phyloP scores from a whole-genome alignment of 2,329 filamentous ascomycete genomes.

The Decorospora gaudefroyi region DNA sequence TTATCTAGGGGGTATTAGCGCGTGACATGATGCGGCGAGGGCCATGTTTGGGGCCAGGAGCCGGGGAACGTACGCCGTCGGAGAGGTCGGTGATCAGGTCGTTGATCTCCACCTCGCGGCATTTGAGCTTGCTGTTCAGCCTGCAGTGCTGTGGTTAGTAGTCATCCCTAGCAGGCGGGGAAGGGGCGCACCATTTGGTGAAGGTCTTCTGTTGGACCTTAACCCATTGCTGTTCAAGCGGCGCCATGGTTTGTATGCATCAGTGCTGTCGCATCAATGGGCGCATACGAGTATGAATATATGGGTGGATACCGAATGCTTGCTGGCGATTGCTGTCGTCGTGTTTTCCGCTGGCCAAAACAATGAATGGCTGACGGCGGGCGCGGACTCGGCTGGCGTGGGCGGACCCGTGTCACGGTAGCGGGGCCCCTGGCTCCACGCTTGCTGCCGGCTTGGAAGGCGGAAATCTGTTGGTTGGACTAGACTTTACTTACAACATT shows the following conservation, averaged over 20 bases:
- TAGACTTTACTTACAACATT: slow-evolving; percentile 5
- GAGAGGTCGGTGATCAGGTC: slow-evolving; percentile 88
- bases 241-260: slow-evolving; percentile 48
- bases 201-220: slow-evolving; percentile 98
- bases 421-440: slow-evolving; percentile 23
- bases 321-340: slow-evolving; percentile 25
- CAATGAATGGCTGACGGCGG: slow-evolving; percentile 33
- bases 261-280: slow-evolving; percentile 17
- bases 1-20: slow-evolving; percentile 64
- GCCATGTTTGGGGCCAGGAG: slow-evolving; percentile 8
- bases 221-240: slow-evolving; percentile 66
- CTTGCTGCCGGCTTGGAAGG: slow-evolving; percentile 5
- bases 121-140: slow-evolving; percentile 94
- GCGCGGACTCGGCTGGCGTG: slow-evolving; percentile 37
- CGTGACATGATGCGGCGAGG: slow-evolving; percentile 9
- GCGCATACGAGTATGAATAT: slow-evolving; percentile 34
- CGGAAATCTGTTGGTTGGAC: slow-evolving; percentile 14
- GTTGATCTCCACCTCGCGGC: slow-evolving; percentile 76
- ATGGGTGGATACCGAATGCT: slow-evolving; percentile 16
- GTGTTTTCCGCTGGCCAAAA: slow-evolving; percentile 38
- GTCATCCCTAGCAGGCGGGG: slow-evolving; percentile 13
- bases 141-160: slow-evolving; percentile 54
- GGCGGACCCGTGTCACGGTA: slow-evolving; percentile 14
- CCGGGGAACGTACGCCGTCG: slow-evolving; percentile 75
- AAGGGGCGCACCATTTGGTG: slow-evolving; percentile 79